Evolutionary conservation across 495 filamentous ascomycete species (phyloP).

Genomic region (Penicillium maclennaniae): DNA sequence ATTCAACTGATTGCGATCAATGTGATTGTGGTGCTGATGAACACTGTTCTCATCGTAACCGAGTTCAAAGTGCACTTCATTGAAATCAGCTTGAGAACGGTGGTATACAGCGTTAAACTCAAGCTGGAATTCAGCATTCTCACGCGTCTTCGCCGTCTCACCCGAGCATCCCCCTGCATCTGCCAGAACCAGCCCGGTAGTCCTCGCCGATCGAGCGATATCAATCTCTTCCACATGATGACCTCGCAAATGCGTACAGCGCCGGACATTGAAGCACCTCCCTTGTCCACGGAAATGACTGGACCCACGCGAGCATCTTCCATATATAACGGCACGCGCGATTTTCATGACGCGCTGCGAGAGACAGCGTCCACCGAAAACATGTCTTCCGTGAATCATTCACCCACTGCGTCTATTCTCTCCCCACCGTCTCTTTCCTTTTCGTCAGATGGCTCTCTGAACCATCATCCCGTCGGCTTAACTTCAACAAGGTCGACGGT

Average conservation of each 20-base stretch:
- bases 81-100: constrained; percentile 46
- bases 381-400: not conserved
- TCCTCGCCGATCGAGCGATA: constrained; percentile 13
- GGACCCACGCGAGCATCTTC: not conserved
- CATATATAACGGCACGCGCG: constrained; percentile 6
- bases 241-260: not conserved
- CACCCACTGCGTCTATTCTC: not conserved
- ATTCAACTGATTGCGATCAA: constrained; percentile 52
- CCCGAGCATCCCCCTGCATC: constrained; percentile 6
- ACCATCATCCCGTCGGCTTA: not conserved
- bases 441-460: not conserved
- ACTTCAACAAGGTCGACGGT: constrained; percentile 5
- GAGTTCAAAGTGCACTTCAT: constrained; percentile 45
- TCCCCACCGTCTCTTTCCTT: not conserved
- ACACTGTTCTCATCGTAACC: constrained; percentile 46
- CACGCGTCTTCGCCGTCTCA: constrained; percentile 15
- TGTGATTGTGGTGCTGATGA: constrained; percentile 45
- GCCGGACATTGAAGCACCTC: not conserved
- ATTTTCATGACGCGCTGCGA: constrained; percentile 19
- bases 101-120: constrained; percentile 57
- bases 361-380: constrained; percentile 13
- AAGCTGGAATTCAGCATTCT: constrained; percentile 59
- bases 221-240: constrained; percentile 17
- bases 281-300: not conserved
- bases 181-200: not conserved